Evolutionary conservation across 768 basidiomycete genomes (phyloP), one percentile per base, ranked within the genome.

Genomic region (Vishniacozyma victoriae): DNA sequence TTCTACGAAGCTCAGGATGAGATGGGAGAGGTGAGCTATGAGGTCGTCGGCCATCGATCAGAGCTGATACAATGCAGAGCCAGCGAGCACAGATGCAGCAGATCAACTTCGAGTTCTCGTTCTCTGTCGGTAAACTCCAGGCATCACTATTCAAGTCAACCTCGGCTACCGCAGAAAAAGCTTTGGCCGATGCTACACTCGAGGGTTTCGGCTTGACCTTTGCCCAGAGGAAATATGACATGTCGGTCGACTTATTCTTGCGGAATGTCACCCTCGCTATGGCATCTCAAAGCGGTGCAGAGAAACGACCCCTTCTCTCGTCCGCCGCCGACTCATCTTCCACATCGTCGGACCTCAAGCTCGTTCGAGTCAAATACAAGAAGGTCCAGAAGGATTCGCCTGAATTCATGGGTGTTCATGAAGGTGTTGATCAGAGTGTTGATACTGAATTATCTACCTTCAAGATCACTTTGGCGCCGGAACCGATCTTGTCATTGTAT

Each of bases 401-500:
- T 0, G 87, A 93, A 60, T 96, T 85, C 71, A 71, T 78, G 55
- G 79, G 82, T 1, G 72, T 81, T 3, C 84, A 86, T 71, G 88
- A 90, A 53, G 83, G 85, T 19, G 81, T 91, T 39, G 86, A 93
- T 60, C 92, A 95, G 72, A 85, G 75, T 50, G 80, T 97, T 48
- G 85, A 90, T 60, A 80, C 90, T 56, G 82, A 81, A 58, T 76
- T 97, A 31, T 92, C 93, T 3, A 95, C 93, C 0, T 82, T 99
- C 68, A 79, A 92, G 44, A 83, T 97, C 72, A 81, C 82, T 47
- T 82, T 85, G 3, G 85, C 86, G 6, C 91, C 95, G 0, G 88
- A 90, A 64, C 91, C 93, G 12, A 83, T 96, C 35, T 75, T 99
- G 29, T 78, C 85, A 1, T 72, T 96, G 18, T 97, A 96, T 72